A percentile compares a stretch with the other conserved stretches of the same genome.
These are phyloP conservation scores for Malus orientalis DNA, from an alignment of 306 rosid genomes.

Conservation along the genomic window DNA sequence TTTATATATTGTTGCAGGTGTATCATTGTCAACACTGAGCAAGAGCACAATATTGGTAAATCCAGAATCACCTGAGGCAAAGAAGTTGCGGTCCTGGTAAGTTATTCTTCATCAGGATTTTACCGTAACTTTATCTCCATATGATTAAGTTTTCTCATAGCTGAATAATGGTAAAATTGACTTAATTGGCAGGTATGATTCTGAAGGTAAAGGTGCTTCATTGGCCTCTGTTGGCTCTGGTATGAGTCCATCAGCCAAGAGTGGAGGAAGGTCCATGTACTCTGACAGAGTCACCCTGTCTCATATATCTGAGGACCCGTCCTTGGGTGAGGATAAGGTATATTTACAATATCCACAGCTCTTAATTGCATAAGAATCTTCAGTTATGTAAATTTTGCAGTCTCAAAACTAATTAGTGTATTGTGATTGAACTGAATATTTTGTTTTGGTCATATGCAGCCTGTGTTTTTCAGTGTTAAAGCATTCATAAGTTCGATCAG, in stretches of 20 bases:
- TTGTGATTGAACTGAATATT: not conserved
- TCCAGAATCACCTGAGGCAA: conserved; percentile 73
- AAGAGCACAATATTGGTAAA: conserved; percentile 49
- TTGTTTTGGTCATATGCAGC: conserved; percentile 36
- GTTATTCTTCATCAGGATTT: not conserved
- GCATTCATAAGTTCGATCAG: conserved; percentile 55
- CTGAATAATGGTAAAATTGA: not conserved
- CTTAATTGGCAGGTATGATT: conserved; percentile 49
- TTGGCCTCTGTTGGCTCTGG: conserved; percentile 61
- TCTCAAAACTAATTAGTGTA: not conserved
- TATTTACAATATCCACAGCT: not conserved
- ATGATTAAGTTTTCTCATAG: not conserved
- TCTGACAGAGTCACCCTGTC: conserved; percentile 57
- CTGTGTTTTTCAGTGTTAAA: conserved; percentile 60
- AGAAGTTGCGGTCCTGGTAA: conserved; percentile 73
- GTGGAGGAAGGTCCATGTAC: conserved; percentile 59
- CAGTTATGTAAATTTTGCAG: not conserved
- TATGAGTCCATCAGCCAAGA: conserved; percentile 36
- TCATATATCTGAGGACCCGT: conserved; percentile 44
- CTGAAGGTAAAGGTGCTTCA: conserved; percentile 70
- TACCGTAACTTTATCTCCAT: not conserved
- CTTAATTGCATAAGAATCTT: not conserved
- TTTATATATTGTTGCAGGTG: conserved; percentile 43
- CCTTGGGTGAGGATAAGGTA: conserved; percentile 84
- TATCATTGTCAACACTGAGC: conserved; percentile 68